Evolutionary conservation across 352 stramenopile genomes (phyloP), one percentile per base, ranked within the genome.

Genomic region (Halophytophthora polymorphica): DNA sequence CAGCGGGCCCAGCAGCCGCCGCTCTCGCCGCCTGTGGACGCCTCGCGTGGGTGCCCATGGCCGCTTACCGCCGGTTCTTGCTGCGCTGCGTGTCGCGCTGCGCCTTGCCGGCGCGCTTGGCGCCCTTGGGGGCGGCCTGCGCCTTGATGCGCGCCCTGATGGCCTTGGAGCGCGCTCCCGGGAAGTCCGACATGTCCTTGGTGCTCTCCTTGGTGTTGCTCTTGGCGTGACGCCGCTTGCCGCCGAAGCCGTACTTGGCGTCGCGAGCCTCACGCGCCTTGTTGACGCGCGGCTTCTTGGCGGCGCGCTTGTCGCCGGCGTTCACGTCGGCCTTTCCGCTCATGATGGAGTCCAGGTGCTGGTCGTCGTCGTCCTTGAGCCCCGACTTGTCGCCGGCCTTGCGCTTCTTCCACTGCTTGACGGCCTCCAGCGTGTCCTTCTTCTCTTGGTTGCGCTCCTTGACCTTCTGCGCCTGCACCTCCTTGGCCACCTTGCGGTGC

Each of bases 401-500:
- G 14, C 81, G 77, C 69, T 92, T 94, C 64, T 94, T 94, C 83
- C 83, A 94, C 64, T 92, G 81, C 67, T 94, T 92, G 29, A 94
- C 79, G 6, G 81, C 79, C 21, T 90, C 71, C n/a, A 92, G 69
- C 52, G 83, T 92, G 49, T 94, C 82, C 64, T 94, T 94, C 79
- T 92, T 92, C 66, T 91, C 71, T 59, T 91, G 69, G 41, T 79
- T 67, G 23, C 83, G 79, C 57, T 92, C 73, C 69, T 92, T 90
- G 36, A 73, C 57, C 70, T 94, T 94, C 53, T 92, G 79, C 11
- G 81, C 77, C 69, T 94, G 83, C 22, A 97, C 73, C 71, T 98
- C 90, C 74, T 99, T 99, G 40, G 94, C 88, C 55, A 97, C 97
- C 62, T 98, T 90, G 36, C 96, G 95, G 62, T 98, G 92, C 45